Conservation (phyloP, 495 filamentous ascomycete genomes). For the Neurospora sp. region DNA sequence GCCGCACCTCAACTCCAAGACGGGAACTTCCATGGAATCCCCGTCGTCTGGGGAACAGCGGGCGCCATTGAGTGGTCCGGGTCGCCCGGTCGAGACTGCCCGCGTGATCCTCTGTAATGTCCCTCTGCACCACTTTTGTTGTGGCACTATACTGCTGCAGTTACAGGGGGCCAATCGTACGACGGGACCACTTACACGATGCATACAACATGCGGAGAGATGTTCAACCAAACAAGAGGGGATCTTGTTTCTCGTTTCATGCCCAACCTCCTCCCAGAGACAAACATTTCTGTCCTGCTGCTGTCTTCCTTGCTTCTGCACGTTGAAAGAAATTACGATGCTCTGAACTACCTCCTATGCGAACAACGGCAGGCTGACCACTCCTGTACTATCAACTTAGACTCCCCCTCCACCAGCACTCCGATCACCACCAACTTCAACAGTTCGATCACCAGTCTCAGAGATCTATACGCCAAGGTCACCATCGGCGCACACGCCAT, state of each 20-base stretch:
- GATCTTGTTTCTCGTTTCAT: neutral
- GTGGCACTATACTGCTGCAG: neutral
- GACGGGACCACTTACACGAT: neutral
- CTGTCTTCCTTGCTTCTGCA: neutral
- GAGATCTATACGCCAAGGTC: slow-evolving; percentile 6
- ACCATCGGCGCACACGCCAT: slow-evolving; percentile 22
- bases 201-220: neutral
- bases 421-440: neutral
- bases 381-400: slow-evolving; percentile 3
- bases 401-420: neutral
- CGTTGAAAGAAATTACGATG: neutral
- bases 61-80: neutral
- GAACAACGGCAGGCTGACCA: slow-evolving; percentile 11
- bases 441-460: slow-evolving; percentile 4
- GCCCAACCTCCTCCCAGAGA: neutral
- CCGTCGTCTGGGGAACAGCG: neutral
- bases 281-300: neutral
- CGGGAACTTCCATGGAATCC: neutral
- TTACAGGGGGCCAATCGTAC: neutral
- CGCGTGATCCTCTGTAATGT: neutral
- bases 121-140: neutral
- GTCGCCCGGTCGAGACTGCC: neutral
- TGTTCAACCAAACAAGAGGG: neutral
- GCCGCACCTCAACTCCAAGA: slow-evolving; percentile 14
- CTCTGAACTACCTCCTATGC: neutral